A percentile compares a stretch with the other conserved stretches of the same genome.
These are phyloP conservation scores for Aspergillus chevalieri DNA, from an alignment of 2,329 filamentous ascomycete species.

Conservation along the genomic window DNA sequence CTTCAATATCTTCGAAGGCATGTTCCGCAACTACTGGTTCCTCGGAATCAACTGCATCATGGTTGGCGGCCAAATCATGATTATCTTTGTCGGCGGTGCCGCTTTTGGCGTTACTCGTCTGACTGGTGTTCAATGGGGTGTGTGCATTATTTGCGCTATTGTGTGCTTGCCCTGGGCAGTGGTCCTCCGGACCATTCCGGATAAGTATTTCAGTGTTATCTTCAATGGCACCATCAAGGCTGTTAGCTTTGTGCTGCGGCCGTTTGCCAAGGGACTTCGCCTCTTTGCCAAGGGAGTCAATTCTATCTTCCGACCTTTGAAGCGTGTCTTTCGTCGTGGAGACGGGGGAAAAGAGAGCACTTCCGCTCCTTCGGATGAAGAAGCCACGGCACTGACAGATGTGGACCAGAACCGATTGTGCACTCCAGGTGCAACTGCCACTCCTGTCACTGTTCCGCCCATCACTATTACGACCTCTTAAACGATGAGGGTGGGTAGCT, in stretches of 20 bases:
- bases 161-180: slow-evolving; percentile 82
- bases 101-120: slow-evolving; percentile 72
- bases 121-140: slow-evolving; percentile 73
- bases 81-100: slow-evolving; percentile 75
- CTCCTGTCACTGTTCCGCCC: slow-evolving; percentile 27
- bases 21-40: slow-evolving; percentile 83
- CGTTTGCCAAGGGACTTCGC: slow-evolving; percentile 26
- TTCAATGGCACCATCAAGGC: slow-evolving; percentile 48
- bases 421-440: slow-evolving; percentile 11
- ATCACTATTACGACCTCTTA: slow-evolving; percentile 35
- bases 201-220: slow-evolving; percentile 47
- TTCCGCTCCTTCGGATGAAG: slow-evolving; percentile 8
- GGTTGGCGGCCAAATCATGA: slow-evolving; percentile 82
- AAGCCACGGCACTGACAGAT: slow-evolving; percentile 9
- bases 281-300: slow-evolving; percentile 21
- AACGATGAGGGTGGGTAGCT: neutral
- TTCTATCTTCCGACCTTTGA: slow-evolving; percentile 17
- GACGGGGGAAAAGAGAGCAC: slow-evolving; percentile 1
- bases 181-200: slow-evolving; percentile 74
- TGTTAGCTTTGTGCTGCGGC: slow-evolving; percentile 48
- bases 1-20: slow-evolving; percentile 91
- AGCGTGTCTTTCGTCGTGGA: slow-evolving; percentile 18
- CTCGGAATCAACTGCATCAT: slow-evolving; percentile 78
- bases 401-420: slow-evolving; percentile 7
- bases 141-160: slow-evolving; percentile 75